Conservation (phyloP, 257 asterid species). For the Nicotiana benthamiana region DNA sequence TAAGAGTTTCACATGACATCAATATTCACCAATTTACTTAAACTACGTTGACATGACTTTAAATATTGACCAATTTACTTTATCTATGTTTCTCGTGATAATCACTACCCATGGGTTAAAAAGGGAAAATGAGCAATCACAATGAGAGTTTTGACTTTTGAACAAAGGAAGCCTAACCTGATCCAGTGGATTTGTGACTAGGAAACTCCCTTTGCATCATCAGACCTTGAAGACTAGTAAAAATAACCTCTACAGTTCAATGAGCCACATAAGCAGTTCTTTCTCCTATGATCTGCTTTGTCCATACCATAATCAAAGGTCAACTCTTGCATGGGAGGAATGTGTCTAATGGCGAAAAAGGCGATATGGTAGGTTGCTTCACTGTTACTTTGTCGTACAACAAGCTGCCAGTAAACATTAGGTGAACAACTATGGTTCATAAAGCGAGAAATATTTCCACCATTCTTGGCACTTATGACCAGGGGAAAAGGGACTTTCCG, state of each 20-base stretch:
- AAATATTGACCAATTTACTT: not conserved
- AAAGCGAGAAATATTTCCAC: constrained; percentile 83
- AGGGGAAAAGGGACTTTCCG: constrained; percentile 65
- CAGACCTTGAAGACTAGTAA: constrained; percentile 25
- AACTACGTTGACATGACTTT: not conserved
- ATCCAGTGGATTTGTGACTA: not conserved
- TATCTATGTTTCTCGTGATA: not conserved
- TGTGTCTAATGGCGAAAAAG: constrained; percentile 71
- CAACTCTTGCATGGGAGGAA: constrained; percentile 95
- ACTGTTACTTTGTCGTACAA: constrained; percentile 54
- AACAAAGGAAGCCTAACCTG: not conserved
- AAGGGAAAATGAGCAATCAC: not conserved
- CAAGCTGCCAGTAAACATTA: constrained; percentile 75
- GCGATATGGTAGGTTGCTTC: constrained; percentile 66
- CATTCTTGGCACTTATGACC: constrained; percentile 49
- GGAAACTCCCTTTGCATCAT: not conserved
- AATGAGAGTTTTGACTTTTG: not conserved
- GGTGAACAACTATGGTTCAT: constrained; percentile 96
- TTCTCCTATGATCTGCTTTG: constrained; percentile 44
- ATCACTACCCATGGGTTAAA: not conserved
- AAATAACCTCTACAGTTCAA: constrained; percentile 72
- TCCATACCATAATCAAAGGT: constrained; percentile 76
- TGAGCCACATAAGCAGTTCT: constrained; percentile 71
- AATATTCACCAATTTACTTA: not conserved
- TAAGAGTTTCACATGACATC: not conserved